These are phyloP conservation scores for Oryza glaberrima DNA, from an alignment of 176 grass and related monocot genomes.

Conservation along the genomic window DNA sequence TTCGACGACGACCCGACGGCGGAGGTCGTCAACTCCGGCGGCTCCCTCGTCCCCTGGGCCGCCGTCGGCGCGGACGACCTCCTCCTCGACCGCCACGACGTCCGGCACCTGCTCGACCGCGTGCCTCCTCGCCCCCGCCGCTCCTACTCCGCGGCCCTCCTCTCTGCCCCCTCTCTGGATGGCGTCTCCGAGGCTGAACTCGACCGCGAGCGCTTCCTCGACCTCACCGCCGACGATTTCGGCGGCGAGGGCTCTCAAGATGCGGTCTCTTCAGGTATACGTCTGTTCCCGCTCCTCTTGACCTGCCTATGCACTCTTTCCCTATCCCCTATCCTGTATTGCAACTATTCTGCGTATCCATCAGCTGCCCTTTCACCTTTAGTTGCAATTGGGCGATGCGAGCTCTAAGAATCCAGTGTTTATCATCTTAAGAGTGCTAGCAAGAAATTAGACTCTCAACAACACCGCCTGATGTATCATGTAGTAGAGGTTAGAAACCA, in stretches of 20 bases:
- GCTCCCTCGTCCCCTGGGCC: slow-evolving; percentile 83
- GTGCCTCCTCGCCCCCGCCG: slow-evolving; percentile 71
- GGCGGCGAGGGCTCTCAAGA: slow-evolving; percentile 29
- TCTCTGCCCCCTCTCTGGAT: slow-evolving; percentile 23
- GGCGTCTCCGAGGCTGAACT: slow-evolving; percentile 57
- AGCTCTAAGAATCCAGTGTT: not conserved
- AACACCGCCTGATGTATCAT: not conserved
- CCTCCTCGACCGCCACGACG: slow-evolving; percentile 91
- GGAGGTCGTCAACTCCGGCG: slow-evolving; percentile 68
- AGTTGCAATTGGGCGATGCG: not conserved
- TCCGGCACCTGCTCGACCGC: slow-evolving; percentile 88
- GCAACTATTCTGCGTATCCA: not conserved
- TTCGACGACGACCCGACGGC: slow-evolving; percentile 89
- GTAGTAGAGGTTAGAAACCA: not conserved
- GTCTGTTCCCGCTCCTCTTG: not conserved
- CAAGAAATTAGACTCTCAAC: not conserved
- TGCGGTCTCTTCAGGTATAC: slow-evolving; percentile 39
- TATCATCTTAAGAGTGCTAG: not conserved
- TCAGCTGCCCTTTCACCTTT: not conserved
- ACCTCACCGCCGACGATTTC: slow-evolving; percentile 45
- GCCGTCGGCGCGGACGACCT: slow-evolving; percentile 59
- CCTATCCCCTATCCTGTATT: not conserved
- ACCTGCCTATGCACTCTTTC: not conserved
- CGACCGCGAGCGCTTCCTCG: slow-evolving; percentile 78
- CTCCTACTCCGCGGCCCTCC: slow-evolving; percentile 37